Base-by-base conservation (phyloP, 768 basidiomycete genomes). In the Tricholoma furcatifolium region DNA sequence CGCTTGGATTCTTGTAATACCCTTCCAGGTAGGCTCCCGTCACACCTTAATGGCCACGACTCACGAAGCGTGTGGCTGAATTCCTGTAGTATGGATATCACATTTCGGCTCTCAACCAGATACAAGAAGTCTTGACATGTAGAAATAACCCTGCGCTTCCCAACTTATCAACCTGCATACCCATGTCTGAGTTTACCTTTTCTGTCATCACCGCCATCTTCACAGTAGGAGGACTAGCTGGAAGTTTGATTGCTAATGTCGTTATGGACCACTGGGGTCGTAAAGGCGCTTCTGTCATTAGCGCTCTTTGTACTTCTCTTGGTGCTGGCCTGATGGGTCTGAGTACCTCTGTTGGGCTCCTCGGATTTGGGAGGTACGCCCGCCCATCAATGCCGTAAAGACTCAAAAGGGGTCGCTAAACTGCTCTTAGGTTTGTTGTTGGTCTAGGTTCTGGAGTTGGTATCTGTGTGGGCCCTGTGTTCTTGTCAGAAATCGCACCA, bases 21-120 rank as follows among this genome's bases (percentile, higher is more conserved):
- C 85, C 9, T 89, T 90, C 62, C 79, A 79, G 70, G 77, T 74
- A 54, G 20, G 51, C 42, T 30, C 54, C n/a, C 21, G 4, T 17
- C 36, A 14, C n/a, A 6, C 30, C 27, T 20, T 43, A 20, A 31
- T 27, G 27, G 2, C 41, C 47, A 17, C 4, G 34, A 27, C 24
- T 27, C 20, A 15, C 5, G 5, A 20, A 1, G 9, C 4, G 15
- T 21, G 14, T 41, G 18, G 18, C 47, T 46, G 17, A 44, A 43
- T 30, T 58, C 38, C 32, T 44, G 31, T 21, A 91, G 81, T 92
- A 91, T 71, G 94, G 93, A n/a, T 97, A 89, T 68, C 92, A 96
- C 67, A 91, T 93, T 38, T 90, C 93, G 1, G 87, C 87, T 14
- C 80, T 98, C 54, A 98, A 98, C 67, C 93, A 94, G 65, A 85